Base-by-base conservation (phyloP, 2,329 filamentous ascomycete species). In the Trichothecium roseum region DNA sequence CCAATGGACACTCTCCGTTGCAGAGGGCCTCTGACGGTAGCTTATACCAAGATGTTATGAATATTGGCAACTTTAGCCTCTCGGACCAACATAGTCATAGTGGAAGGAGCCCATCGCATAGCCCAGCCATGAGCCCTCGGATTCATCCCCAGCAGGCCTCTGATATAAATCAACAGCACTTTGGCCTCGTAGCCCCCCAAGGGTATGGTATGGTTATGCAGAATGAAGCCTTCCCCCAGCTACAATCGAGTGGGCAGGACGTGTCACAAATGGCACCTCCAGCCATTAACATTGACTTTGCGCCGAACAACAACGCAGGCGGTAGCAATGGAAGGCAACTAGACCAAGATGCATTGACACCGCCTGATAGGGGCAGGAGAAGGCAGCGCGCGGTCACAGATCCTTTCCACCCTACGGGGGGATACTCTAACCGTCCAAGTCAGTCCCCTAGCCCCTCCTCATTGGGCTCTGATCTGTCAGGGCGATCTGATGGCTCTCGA, bases 221-320 rank as follows among this genome's bases (percentile, higher is more conserved):
- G 18, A 52, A 50, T 3, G 70, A 77, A 45, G 61, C 69, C 7
- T 78, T 77, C 45, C 68, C 72, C 5, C 55, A 62, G 20, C 55
- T 76, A 14, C 62, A 66, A 37, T 61, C 66, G 17, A 58, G 55
- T 18, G 60, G 60, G 17, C 55, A 60, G 20, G 82, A 88, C 38
- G 72, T 84, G 53, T 74, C 76, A 5, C 78, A 83, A 45, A 91
- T 94, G 80, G 82, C 81, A 4, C 84, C 88, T n/a, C 88, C 88
- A 1, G 84, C 88, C 35, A 95, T 95, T 59, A 94, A 91, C 52
- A 91, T 95, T 47, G 84, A 94, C 53, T 87, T 85, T 56, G 88
- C 87, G 13, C 88, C 88, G 17, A 79, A 79, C 74, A 82, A 35
- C 64, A 24, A 24, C 20, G 20, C 20, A 10, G 6, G 6, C 20